Evolutionary conservation across 148 eudicot genomes (phyloP).

Genomic region (Cornus suecica): DNA sequence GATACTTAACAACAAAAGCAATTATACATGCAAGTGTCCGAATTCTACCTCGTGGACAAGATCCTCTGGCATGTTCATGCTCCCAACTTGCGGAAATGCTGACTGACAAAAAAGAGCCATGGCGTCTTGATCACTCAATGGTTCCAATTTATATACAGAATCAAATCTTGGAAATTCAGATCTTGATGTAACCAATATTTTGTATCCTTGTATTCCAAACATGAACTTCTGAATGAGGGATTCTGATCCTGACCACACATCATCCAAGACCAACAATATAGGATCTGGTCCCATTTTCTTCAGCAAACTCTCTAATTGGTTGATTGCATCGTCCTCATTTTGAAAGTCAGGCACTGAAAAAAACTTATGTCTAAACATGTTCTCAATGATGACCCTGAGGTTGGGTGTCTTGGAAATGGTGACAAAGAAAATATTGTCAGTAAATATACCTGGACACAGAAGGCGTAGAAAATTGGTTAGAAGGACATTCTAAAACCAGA

Average conservation of each 20-base stretch:
- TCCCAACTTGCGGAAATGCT: slow-evolving; percentile 9
- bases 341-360: not conserved
- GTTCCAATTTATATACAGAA: slow-evolving; percentile 5
- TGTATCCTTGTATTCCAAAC: slow-evolving; percentile 1
- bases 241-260: slow-evolving; percentile 13
- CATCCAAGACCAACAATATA: slow-evolving; percentile 18
- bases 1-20: not conserved
- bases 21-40: not conserved
- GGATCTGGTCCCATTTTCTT: slow-evolving; percentile 1
- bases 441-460: slow-evolving; percentile 6
- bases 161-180: not conserved
- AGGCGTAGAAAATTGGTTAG: not conserved
- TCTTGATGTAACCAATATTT: slow-evolving; percentile 21
- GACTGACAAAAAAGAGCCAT: slow-evolving; percentile 10
- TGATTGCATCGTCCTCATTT: slow-evolving; percentile 11
- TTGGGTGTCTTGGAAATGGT: slow-evolving; percentile 15
- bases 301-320: slow-evolving; percentile 13
- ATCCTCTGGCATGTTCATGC: not conserved
- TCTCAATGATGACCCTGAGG: slow-evolving; percentile 5
- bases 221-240: slow-evolving; percentile 2
- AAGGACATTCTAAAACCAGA: not conserved
- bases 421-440: slow-evolving; percentile 22
- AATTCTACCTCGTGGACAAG: slow-evolving; percentile 13
- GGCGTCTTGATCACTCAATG: slow-evolving; percentile 14
- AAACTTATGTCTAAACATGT: slow-evolving; percentile 5